Percentiles rank a stretch among this genome's conserved stretches.
Evolutionary conservation across 495 filamentous ascomycete species (phyloP).

Genomic region (Trichoderma asperelloides): DNA sequence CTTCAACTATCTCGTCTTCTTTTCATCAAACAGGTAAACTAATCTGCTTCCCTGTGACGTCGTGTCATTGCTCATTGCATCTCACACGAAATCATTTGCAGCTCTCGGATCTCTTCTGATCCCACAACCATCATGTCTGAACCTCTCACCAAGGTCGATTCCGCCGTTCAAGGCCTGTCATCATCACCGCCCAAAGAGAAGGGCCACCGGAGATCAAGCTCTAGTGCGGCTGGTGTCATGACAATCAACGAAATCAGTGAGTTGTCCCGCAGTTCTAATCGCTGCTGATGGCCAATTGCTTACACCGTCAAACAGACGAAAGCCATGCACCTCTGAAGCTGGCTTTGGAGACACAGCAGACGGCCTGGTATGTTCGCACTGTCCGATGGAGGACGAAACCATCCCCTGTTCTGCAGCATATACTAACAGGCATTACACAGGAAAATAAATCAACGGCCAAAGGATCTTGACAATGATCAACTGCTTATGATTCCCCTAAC

Average conservation of each 20-base stretch:
- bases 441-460: constrained; percentile 83
- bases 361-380: constrained; percentile 64
- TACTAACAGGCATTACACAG: constrained; percentile 31
- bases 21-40: background rate
- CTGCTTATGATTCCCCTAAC: constrained; percentile 71
- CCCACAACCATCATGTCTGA: constrained; percentile 44
- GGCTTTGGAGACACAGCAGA: constrained; percentile 79
- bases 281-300: constrained; percentile 10
- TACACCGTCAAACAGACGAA: constrained; percentile 47
- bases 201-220: constrained; percentile 56
- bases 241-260: constrained; percentile 83
- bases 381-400: too few relatives aligned
- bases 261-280: constrained; percentile 15
- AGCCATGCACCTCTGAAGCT: constrained; percentile 65
- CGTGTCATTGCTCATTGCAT: background rate
- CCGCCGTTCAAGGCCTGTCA: constrained; percentile 69
- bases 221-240: constrained; percentile 55
- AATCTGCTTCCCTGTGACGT: background rate
- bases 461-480: constrained; percentile 67
- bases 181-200: constrained; percentile 57
- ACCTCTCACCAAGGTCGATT: constrained; percentile 77
- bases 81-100: background rate
- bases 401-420: too few relatives aligned
- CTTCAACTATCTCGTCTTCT: background rate
- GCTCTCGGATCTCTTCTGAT: background rate